phyloP scores from a whole-genome alignment of 1,139 yeast species.

The Pichia sp. region DNA sequence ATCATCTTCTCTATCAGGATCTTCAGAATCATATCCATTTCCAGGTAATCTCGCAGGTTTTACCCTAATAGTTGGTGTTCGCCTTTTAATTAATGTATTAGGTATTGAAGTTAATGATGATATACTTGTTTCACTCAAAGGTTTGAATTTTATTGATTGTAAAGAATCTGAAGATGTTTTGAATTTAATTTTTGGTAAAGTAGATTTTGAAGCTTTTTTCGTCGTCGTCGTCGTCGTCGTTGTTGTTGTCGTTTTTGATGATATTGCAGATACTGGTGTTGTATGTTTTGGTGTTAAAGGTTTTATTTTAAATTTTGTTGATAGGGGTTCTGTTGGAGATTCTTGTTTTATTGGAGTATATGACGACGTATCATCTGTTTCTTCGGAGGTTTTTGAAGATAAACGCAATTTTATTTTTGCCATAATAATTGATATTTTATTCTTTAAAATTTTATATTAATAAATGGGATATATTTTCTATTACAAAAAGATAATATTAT shows the following conservation, averaged over 20 bases:
- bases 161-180: constrained; percentile 16
- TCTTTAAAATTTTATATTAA: no score
- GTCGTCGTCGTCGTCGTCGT: constrained; percentile 4
- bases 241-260: constrained; percentile 1
- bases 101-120: constrained; percentile 4
- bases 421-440: no score
- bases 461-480: no score
- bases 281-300: no score
- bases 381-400: constrained; percentile 11
- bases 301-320: constrained; percentile 1
- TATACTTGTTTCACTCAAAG: neutral
- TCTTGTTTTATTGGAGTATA: constrained; percentile 7
- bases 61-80: constrained; percentile 62
- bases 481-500: no score
- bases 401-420: constrained; percentile 19
- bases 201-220: constrained; percentile 21
- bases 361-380: constrained; percentile 10
- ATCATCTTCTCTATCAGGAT: constrained; percentile 93
- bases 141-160: neutral
- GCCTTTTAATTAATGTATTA: constrained; percentile 12
- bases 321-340: constrained; percentile 1
- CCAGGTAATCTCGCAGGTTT: constrained; percentile 86
- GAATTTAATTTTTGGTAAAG: constrained; percentile 24
- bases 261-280: no score
- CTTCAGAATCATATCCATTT: constrained; percentile 96